These are phyloP conservation scores for Leucosporidium yakuticum DNA, from an alignment of 768 basidiomycete species.

Conservation along the genomic window DNA sequence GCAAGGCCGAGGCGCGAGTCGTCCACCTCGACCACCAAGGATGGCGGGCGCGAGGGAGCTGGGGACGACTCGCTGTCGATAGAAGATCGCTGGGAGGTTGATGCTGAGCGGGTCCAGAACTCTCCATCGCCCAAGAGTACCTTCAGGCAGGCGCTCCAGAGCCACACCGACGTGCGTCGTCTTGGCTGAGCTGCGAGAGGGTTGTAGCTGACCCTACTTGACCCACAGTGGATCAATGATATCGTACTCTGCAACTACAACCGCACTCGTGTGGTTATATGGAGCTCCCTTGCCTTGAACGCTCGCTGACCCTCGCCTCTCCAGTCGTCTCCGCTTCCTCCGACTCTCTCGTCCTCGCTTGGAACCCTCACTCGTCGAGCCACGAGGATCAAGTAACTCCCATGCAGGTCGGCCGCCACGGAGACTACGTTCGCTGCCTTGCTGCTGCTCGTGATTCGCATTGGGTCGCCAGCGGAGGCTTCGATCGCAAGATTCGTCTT, in stretches of 20 bases:
- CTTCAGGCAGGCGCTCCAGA: conserved; percentile 83
- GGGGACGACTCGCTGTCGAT: conserved; percentile 48
- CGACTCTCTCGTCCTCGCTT: conserved; percentile 87
- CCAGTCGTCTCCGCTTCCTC: conserved; percentile 87
- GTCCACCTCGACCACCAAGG: background rate
- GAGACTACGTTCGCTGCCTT: conserved; percentile 66
- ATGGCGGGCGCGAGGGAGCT: background rate
- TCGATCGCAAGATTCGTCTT: conserved; percentile 86
- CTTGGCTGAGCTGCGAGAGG: background rate
- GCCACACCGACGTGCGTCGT: conserved; percentile 55
- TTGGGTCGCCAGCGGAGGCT: conserved; percentile 89
- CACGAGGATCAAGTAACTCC: conserved; percentile 34
- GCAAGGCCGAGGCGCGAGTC: background rate
- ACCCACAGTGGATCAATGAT: conserved; percentile 82
- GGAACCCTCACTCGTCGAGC: conserved; percentile 66
- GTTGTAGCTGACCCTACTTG: background rate
- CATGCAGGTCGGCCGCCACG: conserved; percentile 58
- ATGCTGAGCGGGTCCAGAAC: conserved; percentile 50
- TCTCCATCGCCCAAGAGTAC: conserved; percentile 45
- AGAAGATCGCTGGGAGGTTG: conserved; percentile 75
- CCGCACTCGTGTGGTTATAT: conserved; percentile 62
- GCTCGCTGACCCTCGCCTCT: background rate
- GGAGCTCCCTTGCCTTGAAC: background rate
- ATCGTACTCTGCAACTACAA: conserved; percentile 84
- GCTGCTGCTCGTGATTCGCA: conserved; percentile 53